Conservation (phyloP, 1,284 basidiomycete species). For the Boletellus deceptivus region DNA sequence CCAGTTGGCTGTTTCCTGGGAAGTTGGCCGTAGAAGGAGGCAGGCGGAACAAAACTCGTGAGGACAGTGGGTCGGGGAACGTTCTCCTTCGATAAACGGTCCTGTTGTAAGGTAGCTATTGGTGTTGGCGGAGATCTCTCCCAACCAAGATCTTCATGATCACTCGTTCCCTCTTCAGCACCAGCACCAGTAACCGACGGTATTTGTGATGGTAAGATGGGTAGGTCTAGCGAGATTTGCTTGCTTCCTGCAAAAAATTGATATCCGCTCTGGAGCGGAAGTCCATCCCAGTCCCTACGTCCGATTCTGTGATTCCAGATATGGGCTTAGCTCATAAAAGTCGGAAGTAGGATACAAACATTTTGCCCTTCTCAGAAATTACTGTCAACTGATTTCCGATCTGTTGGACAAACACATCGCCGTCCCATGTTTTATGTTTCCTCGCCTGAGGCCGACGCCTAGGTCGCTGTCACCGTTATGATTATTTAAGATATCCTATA, state of each 20-base stretch:
- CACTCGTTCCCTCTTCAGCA: slow-evolving; percentile 30
- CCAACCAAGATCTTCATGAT: slow-evolving; percentile 13
- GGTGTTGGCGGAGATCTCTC: slow-evolving; percentile 2
- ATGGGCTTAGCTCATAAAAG: slow-evolving; percentile 11
- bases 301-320: slow-evolving; percentile 50
- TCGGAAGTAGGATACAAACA: slow-evolving; percentile 40
- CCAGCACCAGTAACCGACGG: slow-evolving; percentile 44
- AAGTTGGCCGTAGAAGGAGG: slow-evolving; percentile 56
- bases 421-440: slow-evolving; percentile 91
- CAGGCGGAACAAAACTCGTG: slow-evolving; percentile 52
- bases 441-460: slow-evolving; percentile 77
- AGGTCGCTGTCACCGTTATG: slow-evolving; percentile 7
- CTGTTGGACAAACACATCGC: slow-evolving; percentile 62
- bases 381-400: slow-evolving; percentile 53
- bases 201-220: slow-evolving; percentile 47
- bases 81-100: slow-evolving; percentile 26
- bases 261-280: slow-evolving; percentile 49
- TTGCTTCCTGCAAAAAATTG: slow-evolving; percentile 52
- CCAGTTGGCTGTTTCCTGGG: slow-evolving; percentile 46
- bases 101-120: slow-evolving; percentile 3
- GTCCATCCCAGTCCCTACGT: slow-evolving; percentile 59
- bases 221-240: slow-evolving; percentile 60
- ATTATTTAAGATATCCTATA: background rate
- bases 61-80: slow-evolving; percentile 7
- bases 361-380: slow-evolving; percentile 66